These are phyloP conservation scores for Venturia pyrina DNA, from an alignment of 2,329 filamentous ascomycete species.

Conservation along the genomic window DNA sequence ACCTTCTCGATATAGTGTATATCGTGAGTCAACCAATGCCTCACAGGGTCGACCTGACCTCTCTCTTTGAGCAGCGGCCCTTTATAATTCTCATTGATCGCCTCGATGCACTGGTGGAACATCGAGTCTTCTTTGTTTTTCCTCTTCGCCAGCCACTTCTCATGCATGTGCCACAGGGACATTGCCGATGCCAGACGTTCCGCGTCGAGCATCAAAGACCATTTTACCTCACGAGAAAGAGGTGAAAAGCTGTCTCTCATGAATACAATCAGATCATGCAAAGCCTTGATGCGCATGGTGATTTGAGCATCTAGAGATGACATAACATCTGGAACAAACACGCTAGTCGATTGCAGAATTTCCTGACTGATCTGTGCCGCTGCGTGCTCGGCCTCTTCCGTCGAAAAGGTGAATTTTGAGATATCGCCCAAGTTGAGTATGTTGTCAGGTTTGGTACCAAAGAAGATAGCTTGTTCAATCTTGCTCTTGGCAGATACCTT, in stretches of 20 bases:
- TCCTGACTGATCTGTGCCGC: conserved; percentile 71
- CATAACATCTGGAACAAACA: conserved; percentile 61
- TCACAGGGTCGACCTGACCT: conserved; percentile 53
- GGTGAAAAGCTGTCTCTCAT: conserved; percentile 54
- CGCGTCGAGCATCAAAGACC: conserved; percentile 77
- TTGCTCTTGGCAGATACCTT: conserved; percentile 74
- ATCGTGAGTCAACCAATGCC: conserved; percentile 68
- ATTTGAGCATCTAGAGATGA: conserved; percentile 77
- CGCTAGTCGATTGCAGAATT: conserved; percentile 67
- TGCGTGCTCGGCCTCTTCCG: conserved; percentile 63
- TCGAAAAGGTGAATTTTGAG: conserved; percentile 51
- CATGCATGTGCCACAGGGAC: conserved; percentile 71
- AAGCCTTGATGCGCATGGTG: conserved; percentile 57
- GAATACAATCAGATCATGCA: conserved; percentile 65
- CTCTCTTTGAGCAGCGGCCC: conserved; percentile 52
- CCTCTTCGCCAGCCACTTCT: conserved; percentile 43
- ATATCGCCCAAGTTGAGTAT: conserved; percentile 75
- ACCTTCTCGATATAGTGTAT: conserved; percentile 63
- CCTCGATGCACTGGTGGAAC: conserved; percentile 63
- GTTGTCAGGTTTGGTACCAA: conserved; percentile 69
- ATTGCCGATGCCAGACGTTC: conserved; percentile 79
- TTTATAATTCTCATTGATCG: conserved; percentile 68
- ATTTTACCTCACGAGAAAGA: conserved; percentile 59
- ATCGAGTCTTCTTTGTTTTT: conserved; percentile 53
- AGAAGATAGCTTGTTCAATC: conserved; percentile 91